Percentiles rank a stretch among this genome's conserved stretches.
phyloP scores from a whole-genome alignment of 2,329 filamentous ascomycete genomes.

The Pezicula neosporulosa region DNA sequence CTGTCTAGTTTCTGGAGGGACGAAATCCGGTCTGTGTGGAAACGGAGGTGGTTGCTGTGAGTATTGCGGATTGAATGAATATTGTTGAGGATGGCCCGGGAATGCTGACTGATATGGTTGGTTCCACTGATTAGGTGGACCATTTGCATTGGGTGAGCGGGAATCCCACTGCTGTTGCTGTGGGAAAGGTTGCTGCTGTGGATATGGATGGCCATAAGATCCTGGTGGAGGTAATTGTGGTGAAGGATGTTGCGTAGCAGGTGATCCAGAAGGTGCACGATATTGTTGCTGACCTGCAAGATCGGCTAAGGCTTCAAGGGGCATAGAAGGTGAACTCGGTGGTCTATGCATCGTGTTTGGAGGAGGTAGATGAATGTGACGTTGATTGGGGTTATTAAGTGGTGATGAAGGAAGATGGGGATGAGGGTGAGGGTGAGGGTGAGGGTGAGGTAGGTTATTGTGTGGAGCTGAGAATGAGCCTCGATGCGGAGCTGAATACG shows the following conservation, averaged over 20 bases:
- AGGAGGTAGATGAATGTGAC: slow-evolving; percentile 21
- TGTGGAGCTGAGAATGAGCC: slow-evolving; percentile 23
- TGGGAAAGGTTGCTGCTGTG: slow-evolving; percentile 40
- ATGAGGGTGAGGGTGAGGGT: slow-evolving; percentile 22
- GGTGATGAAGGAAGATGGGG: slow-evolving; percentile 28
- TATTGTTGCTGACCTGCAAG: slow-evolving; percentile 26
- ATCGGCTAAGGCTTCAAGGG: slow-evolving; percentile 26
- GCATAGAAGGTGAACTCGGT: slow-evolving; percentile 19
- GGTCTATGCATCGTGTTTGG: slow-evolving; percentile 15
- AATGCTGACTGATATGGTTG: slow-evolving; percentile 15
- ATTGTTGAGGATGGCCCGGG: slow-evolving; percentile 6
- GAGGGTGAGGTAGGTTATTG: slow-evolving; percentile 18
- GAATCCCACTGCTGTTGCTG: slow-evolving; percentile 12
- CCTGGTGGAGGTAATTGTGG: slow-evolving; percentile 9
- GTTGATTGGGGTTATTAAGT: slow-evolving; percentile 16
- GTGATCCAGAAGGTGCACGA: slow-evolving; percentile 22
- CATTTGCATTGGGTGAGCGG: slow-evolving; percentile 17
- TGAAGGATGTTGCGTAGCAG: slow-evolving; percentile 20
- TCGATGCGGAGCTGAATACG: slow-evolving; percentile 7
- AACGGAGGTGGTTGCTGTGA: slow-evolving; percentile 12
- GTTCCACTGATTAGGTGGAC: slow-evolving; percentile 15
- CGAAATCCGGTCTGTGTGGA: slow-evolving; percentile 15
- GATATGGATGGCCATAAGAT: slow-evolving; percentile 14
- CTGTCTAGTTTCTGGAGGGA: slow-evolving; percentile 22
- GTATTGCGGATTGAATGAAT: slow-evolving; percentile 1